Evolutionary conservation across 2,329 filamentous ascomycete genomes (phyloP).

Genomic region (Diaporthe sp.): DNA sequence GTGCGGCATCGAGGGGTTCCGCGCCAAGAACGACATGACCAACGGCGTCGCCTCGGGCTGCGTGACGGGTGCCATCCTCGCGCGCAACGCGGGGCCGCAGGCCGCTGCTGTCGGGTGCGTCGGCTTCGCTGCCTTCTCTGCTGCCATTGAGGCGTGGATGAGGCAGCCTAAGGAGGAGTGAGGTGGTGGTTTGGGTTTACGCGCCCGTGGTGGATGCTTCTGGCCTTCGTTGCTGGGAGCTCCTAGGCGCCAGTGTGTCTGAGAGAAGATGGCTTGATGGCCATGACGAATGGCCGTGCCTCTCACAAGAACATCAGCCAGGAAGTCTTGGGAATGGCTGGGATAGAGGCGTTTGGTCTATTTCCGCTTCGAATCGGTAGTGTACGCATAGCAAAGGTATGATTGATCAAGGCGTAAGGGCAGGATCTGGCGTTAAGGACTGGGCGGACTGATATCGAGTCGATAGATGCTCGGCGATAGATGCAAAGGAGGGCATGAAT

Average conservation of each 20-base stretch:
- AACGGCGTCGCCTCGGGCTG: constrained; percentile 93
- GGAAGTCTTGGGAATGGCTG: neutral
- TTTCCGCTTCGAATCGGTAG: neutral
- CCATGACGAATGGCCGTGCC: neutral
- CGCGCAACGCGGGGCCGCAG: constrained; percentile 88
- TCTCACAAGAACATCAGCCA: neutral
- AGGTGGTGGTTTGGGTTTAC: neutral
- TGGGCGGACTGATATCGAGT: constrained; percentile 15
- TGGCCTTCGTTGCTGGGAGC: neutral
- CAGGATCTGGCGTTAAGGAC: constrained; percentile 38
- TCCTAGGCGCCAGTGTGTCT: neutral
- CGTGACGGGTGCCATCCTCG: constrained; percentile 89
- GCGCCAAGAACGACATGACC: constrained; percentile 92
- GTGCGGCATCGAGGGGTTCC: constrained; percentile 92
- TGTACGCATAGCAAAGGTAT: constrained; percentile 34
- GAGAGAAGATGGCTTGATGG: neutral
- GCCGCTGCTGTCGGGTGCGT: constrained; percentile 89
- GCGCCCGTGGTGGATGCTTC: neutral
- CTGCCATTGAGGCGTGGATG: constrained; percentile 94
- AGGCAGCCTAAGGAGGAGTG: constrained; percentile 75
- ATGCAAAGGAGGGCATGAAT: neutral
- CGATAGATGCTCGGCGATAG: constrained; percentile 11
- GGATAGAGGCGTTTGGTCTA: constrained; percentile 15
- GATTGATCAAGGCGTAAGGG: constrained; percentile 35
- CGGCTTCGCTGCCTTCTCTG: constrained; percentile 93